Evolutionary conservation across 2,329 filamentous ascomycete genomes (phyloP).

Genomic region (Colletotrichum sp.): DNA sequence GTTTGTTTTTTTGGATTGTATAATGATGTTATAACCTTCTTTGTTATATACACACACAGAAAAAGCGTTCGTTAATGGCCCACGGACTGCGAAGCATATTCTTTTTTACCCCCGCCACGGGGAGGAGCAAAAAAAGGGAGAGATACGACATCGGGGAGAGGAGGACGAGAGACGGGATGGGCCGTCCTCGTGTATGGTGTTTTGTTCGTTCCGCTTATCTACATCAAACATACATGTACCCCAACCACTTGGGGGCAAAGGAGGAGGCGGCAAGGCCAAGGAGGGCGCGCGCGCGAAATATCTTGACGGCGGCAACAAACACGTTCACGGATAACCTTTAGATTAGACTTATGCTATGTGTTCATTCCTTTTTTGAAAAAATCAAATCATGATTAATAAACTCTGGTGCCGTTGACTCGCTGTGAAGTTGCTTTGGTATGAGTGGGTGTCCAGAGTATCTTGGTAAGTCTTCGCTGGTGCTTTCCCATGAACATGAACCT

Average conservation of each 20-base stretch:
- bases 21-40: conserved; percentile 18
- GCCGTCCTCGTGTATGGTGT: background rate
- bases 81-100: conserved; percentile 2
- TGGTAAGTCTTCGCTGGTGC: too few species aligned
- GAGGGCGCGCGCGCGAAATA: background rate
- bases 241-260: background rate
- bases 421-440: too few species aligned
- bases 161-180: background rate
- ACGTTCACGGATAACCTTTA: conserved; percentile 1
- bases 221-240: background rate
- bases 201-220: background rate
- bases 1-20: conserved; percentile 13
- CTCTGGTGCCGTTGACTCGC: too few species aligned
- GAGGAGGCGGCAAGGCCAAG: background rate
- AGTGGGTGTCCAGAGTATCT: too few species aligned
- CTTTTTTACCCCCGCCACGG: background rate
- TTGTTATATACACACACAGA: conserved; percentile 3
- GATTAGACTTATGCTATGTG: background rate
- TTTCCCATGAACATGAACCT: too few species aligned
- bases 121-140: background rate
- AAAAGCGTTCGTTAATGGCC: conserved; percentile 8
- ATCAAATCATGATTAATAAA: background rate
- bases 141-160: background rate
- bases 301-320: background rate
- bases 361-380: background rate